Percentiles rank a stretch among this genome's conserved stretches.
These are phyloP conservation scores for Prunus kanzakura DNA, from an alignment of 306 rosid species.

Conservation along the genomic window DNA sequence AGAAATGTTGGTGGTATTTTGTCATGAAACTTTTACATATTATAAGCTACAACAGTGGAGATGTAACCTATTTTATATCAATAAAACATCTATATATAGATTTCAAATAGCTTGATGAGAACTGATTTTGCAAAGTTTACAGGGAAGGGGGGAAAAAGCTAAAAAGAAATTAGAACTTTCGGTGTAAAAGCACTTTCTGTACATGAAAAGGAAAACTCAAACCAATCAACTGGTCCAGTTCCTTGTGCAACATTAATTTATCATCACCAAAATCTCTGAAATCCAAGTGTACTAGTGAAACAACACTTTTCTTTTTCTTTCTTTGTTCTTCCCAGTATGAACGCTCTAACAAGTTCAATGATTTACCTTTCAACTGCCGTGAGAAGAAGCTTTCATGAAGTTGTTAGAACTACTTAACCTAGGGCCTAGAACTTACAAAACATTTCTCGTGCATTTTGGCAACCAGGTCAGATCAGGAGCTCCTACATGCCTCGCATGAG, in stretches of 20 bases:
- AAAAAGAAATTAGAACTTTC: neutral
- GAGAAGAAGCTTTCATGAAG: neutral
- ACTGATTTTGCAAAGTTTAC: neutral
- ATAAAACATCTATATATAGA: neutral
- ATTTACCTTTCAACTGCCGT: neutral
- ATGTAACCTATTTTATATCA: too few relatives aligned
- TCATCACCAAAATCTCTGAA: neutral
- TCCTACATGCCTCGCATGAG: slow-evolving; percentile 15
- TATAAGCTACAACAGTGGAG: neutral
- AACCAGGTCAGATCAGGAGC: neutral
- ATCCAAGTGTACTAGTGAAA: neutral
- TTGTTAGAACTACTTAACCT: neutral
- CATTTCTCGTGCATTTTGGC: neutral
- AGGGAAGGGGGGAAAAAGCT: too few relatives aligned
- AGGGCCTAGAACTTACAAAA: neutral
- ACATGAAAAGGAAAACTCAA: neutral
- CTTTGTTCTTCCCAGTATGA: neutral
- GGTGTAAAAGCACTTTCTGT: neutral
- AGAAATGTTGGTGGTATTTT: neutral
- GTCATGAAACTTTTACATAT: neutral
- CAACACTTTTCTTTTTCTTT: neutral
- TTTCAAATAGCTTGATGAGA: neutral
- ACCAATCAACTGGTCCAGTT: neutral
- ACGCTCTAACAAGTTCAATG: neutral
- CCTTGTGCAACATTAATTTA: neutral